Evolutionary conservation across 768 basidiomycete species (phyloP).

Genomic region (Rubroboletus satanas): DNA sequence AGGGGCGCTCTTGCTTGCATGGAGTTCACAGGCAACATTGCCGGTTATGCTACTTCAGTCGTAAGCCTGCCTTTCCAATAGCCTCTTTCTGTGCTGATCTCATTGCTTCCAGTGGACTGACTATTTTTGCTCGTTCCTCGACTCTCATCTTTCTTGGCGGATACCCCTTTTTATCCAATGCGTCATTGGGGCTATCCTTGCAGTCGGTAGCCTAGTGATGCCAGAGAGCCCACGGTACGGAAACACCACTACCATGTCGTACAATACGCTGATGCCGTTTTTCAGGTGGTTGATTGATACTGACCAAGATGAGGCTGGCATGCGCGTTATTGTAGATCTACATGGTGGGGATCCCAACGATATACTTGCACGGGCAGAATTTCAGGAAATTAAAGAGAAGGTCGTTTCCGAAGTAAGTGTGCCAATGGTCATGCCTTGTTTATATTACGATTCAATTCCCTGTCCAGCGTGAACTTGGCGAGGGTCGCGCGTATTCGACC

Average conservation of each 20-base stretch:
- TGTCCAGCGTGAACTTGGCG: constrained; percentile 66
- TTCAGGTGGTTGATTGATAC: constrained; percentile 85
- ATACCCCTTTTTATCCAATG: constrained; percentile 87
- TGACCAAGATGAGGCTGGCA: constrained; percentile 76
- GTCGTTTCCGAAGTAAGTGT: constrained; percentile 61
- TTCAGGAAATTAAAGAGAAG: constrained; percentile 82
- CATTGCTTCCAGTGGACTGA: constrained; percentile 70
- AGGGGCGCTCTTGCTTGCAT: constrained; percentile 90
- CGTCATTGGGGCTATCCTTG: constrained; percentile 77
- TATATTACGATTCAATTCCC: not conserved
- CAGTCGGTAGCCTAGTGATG: constrained; percentile 73
- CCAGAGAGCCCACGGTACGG: constrained; percentile 85
- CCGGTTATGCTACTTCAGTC: constrained; percentile 87
- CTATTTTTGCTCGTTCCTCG: constrained; percentile 88
- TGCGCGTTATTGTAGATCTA: constrained; percentile 82
- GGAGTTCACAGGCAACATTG: constrained; percentile 91
- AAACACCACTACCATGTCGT: not conserved
- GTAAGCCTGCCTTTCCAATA: constrained; percentile 42
- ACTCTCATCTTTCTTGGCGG: constrained; percentile 87
- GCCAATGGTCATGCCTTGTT: not conserved
- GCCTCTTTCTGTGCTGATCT: not conserved
- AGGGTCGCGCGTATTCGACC: constrained; percentile 66
- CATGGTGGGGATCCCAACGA: constrained; percentile 78
- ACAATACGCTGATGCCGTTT: constrained; percentile 4
- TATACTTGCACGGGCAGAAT: constrained; percentile 72